These are phyloP conservation scores for Hymenoscyphus repandus DNA, from an alignment of 2,329 filamentous ascomycete genomes.

Conservation along the genomic window DNA sequence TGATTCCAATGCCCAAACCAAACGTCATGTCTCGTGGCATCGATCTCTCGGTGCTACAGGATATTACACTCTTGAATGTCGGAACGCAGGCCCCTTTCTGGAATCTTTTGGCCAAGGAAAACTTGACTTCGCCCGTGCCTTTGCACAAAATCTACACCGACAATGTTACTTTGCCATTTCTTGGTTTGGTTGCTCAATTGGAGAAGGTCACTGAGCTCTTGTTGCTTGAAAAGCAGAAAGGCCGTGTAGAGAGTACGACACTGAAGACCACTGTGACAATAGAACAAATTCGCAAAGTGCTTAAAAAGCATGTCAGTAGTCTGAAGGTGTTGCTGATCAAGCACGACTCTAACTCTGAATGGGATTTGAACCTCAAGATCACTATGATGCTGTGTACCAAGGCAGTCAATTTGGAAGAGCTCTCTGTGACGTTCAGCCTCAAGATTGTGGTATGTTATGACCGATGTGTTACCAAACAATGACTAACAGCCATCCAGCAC, in stretches of 20 bases:
- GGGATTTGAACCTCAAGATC: conserved; percentile 54
- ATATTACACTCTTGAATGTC: conserved; percentile 58
- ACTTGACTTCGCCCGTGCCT: conserved; percentile 44
- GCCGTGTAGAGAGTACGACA: conserved; percentile 49
- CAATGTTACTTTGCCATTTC: conserved; percentile 51
- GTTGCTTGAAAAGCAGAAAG: conserved; percentile 48
- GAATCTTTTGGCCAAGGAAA: conserved; percentile 50
- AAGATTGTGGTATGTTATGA: conserved; percentile 45
- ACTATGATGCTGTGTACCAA: conserved; percentile 47
- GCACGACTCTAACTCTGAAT: conserved; percentile 46
- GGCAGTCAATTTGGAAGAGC: conserved; percentile 47
- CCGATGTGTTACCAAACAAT: background rate
- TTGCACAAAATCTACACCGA: conserved; percentile 58
- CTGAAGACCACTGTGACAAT: conserved; percentile 45
- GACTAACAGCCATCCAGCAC: conserved; percentile 39
- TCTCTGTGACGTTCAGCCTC: conserved; percentile 51
- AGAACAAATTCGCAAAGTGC: conserved; percentile 52
- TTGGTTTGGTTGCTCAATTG: conserved; percentile 49
- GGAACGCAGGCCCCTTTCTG: conserved; percentile 57
- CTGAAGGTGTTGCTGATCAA: conserved; percentile 56
- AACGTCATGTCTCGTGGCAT: conserved; percentile 51
- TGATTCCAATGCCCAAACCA: conserved; percentile 52
- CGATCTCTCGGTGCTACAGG: conserved; percentile 50
- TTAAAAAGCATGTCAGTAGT: conserved; percentile 52
- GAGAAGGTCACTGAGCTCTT: conserved; percentile 53